Base-by-base conservation (phyloP, 495 filamentous ascomycete genomes). In the Stereocaulon alpinum region DNA sequence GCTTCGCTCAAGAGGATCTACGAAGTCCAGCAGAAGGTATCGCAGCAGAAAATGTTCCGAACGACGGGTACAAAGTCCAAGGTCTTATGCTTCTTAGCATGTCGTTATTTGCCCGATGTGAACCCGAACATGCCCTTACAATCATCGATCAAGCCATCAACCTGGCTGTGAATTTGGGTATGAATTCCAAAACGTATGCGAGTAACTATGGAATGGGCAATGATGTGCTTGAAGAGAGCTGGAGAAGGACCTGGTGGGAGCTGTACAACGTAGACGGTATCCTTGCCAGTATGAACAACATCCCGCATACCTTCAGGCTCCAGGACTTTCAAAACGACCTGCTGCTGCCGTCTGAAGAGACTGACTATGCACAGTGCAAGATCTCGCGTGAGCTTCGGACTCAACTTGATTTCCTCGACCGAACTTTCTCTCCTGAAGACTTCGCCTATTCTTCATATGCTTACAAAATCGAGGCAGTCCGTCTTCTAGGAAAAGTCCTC, bases 211-310 rank as follows among this genome's bases (percentile, higher is more conserved):
- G 47, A 4, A 50, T 32, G 37, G 61, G 55, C 3, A 69, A 71
- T 48, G 56, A 40, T 0, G 62, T 72, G 3, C 22, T 69, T 37
- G 40, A 42, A 20, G 72, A 73, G 64, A 59, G 54, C 20, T 74
- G 70, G 72, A 64, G 72, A 18, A 62, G 72, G 18, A 72, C 71
- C 1, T 74, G 72, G 72, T 73, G 72, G 72, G 66, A 64, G 56
- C 20, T 72, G 1, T 73, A 69, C 53, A 65, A 62, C 7, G 40
- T 69, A 0, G 72, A 73, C 20, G 65, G 63, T 40, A 68, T 68
- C 34, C 69, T 59, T 17, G 45, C 57, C n/a, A 48, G 57, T 40
- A 50, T 52, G 29, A 52, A 52, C 17, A 52, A 18, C 30, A 37
- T 52, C 7, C 49, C n/a, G 3, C 49, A 52, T 37, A 52, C 49